Conservation (phyloP, 164 flowering plant genomes). For the Saururus chinensis region DNA sequence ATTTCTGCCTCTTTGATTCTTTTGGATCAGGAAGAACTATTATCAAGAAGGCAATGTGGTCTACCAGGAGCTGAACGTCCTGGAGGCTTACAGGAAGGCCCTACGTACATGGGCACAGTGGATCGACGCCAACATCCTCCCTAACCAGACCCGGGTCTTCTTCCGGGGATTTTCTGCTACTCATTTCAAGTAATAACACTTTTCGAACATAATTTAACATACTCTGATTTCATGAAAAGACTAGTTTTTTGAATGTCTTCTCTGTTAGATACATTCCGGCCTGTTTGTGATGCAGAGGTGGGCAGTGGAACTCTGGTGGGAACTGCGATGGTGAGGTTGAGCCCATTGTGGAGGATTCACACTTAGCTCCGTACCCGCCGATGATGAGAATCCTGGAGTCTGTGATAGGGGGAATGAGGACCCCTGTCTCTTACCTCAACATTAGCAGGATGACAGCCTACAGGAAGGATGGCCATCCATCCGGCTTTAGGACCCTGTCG, state of each 20-base stretch:
- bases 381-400: conserved; percentile 11
- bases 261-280: not conserved
- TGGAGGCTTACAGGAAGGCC: conserved; percentile 38
- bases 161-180: conserved; percentile 43
- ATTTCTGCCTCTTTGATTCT: not conserved
- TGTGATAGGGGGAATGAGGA: conserved; percentile 9
- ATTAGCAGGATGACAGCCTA: conserved; percentile 9
- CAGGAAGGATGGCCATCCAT: not conserved
- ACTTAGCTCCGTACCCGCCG: conserved; percentile 1
- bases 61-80: conserved; percentile 4
- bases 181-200: conserved; percentile 30
- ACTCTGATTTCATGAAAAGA: not conserved
- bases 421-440: conserved; percentile 10
- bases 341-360: conserved; percentile 8
- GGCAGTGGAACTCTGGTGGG: conserved; percentile 16
- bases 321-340: conserved; percentile 8
- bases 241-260: too few relatives aligned
- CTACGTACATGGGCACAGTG: conserved; percentile 50
- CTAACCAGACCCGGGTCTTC: conserved; percentile 24
- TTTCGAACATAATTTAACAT: not conserved
- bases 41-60: conserved; percentile 9
- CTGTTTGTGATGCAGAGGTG: conserved; percentile 11
- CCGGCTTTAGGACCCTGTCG: not conserved
- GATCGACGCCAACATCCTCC: conserved; percentile 35
- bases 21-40: conserved; percentile 5